phyloP scores from a whole-genome alignment of 306 rosid genomes.

The Acmispon strigosus region DNA sequence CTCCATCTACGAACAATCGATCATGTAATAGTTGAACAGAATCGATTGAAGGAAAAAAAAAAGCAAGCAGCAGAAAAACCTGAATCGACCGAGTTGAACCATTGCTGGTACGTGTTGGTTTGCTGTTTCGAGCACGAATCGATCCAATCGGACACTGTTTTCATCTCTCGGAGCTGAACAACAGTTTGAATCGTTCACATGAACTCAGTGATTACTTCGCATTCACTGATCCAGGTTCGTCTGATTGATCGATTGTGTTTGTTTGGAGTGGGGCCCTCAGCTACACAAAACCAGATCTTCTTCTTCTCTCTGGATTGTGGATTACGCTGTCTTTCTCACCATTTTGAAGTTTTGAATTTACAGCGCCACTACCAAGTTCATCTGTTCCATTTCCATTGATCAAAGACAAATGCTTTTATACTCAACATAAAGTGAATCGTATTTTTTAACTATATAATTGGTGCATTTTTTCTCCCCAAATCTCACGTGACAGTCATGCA shows the following conservation, averaged over 20 bases:
- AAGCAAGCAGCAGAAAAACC: slow-evolving; percentile 27
- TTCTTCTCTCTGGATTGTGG: too few species aligned
- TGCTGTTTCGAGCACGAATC: slow-evolving; percentile 49
- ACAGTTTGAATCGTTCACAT: not conserved
- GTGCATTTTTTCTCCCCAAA: too few species aligned
- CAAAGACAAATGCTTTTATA: too few species aligned
- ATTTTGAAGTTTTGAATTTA: slow-evolving; percentile 16
- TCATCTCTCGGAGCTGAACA: slow-evolving; percentile 29
- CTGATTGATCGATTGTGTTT: too few species aligned
- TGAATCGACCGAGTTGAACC: slow-evolving; percentile 84
- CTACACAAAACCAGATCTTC: not conserved
- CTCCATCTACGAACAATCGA: slow-evolving; percentile 40
- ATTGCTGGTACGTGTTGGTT: slow-evolving; percentile 51
- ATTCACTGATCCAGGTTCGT: too few species aligned
- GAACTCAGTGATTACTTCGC: too few species aligned
- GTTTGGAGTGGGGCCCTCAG: too few species aligned
- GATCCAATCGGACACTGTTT: slow-evolving; percentile 40
- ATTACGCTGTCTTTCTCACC: not conserved
- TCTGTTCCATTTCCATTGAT: too few species aligned
- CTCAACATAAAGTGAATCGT: too few species aligned
- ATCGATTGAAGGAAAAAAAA: not conserved
- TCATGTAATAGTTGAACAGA: not conserved
- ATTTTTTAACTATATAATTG: too few species aligned
- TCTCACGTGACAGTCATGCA: too few species aligned
- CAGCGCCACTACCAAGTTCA: too few species aligned